Evolutionary conservation across 495 filamentous ascomycete species (phyloP).

Genomic region (Talaromyces borbonicus): DNA sequence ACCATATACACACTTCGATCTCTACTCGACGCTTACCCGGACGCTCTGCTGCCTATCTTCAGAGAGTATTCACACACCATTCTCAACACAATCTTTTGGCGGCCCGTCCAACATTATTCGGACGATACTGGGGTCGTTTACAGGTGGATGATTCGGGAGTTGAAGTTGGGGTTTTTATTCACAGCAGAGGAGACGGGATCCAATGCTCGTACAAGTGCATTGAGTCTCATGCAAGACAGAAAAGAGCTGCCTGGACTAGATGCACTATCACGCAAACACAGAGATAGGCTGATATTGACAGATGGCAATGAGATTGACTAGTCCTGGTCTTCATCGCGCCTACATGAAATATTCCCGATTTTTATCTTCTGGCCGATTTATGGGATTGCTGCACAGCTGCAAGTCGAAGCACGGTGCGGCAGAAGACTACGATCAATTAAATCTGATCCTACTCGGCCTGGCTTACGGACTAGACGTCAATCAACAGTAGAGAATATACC

Average conservation of each 20-base stretch:
- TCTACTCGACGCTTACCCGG: slow-evolving; percentile 3
- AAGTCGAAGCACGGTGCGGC: too few relatives aligned
- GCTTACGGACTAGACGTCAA: too few relatives aligned
- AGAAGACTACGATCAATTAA: too few relatives aligned
- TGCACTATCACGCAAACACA: background rate
- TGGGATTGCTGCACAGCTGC: too few relatives aligned
- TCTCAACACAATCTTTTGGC: slow-evolving; percentile 6
- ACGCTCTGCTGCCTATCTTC: background rate
- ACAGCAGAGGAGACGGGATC: too few relatives aligned
- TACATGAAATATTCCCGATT: too few relatives aligned
- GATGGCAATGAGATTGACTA: background rate
- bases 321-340: too few relatives aligned
- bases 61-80: background rate
- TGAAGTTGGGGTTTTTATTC: slow-evolving; percentile 1
- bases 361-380: too few relatives aligned
- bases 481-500: background rate
- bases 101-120: background rate
- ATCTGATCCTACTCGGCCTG: too few relatives aligned
- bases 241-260: too few relatives aligned
- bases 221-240: too few relatives aligned
- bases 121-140: slow-evolving; percentile 6
- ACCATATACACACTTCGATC: slow-evolving; percentile 4
- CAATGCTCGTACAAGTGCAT: too few relatives aligned
- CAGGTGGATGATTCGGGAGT: slow-evolving; percentile 4
- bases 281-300: background rate